Evolutionary conservation across 1,284 basidiomycete genomes (phyloP), one percentile per base, ranked within the genome.

Genomic region (Tylopilus orsonianus): DNA sequence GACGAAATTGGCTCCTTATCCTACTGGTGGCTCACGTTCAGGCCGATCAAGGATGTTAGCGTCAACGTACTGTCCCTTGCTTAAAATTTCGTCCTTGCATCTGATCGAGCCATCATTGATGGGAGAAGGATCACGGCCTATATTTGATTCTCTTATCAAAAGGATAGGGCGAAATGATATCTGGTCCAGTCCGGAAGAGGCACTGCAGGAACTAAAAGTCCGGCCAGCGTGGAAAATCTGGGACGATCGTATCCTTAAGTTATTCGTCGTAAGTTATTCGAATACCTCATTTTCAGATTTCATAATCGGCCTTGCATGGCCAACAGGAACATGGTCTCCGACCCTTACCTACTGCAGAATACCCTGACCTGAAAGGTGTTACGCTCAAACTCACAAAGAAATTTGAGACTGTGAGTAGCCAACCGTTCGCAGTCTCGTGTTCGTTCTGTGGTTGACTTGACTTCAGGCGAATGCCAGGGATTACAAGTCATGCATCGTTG

Each of bases 311-410:
- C 19, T 35, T 3, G 5, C 3, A n/a, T n/a, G 4, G 8, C 14
- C 13, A 32, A 49, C 38, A 55, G 53, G 26, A 43, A 6, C 26
- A 50, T 8, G 48, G 52, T 18, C 36, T 55, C 30, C 43, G 53
- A 16, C n/a, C 48, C 1, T 14, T 55, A 18, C 48, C 52, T 6
- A 50, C 52, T 16, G 40, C 27, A 7, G 48, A 55, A 30, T 40
- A 45, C 4, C 48, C 45, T 0, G 36, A 48, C 8, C n/a, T 3
- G 20, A 18, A 48, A 3, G 49, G 46, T 2, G 41, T 49, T 14
- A 49, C 46, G 3, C 36, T 53, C 23, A 55, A 55, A 16, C 43
- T 43, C 16, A 38, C 47, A 8, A 44, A 10, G 8, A 26, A 19
- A 10, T 10, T 6, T 6, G 26, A 26, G 10, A 10, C 43, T n/a